A percentile compares a stretch with the other conserved stretches of the same genome.
Evolutionary conservation across 768 basidiomycete genomes (phyloP).

Genomic region (Astraeus odoratus): DNA sequence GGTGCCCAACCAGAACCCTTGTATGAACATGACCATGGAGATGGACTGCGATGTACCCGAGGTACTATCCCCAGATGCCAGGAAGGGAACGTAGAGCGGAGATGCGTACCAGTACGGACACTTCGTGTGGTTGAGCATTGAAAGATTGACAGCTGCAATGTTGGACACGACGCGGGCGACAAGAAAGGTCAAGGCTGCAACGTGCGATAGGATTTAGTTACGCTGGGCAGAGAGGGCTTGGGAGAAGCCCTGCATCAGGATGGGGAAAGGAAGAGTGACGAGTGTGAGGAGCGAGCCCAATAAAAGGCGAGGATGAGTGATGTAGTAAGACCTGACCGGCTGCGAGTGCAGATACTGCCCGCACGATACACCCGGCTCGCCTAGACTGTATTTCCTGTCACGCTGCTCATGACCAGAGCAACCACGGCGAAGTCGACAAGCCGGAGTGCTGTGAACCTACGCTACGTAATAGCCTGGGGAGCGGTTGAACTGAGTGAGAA

Average conservation of each 20-base stretch:
- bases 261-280: slow-evolving; percentile 85
- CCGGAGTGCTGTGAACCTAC: slow-evolving; percentile 59
- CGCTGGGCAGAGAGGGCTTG: slow-evolving; percentile 64
- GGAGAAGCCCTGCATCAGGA: slow-evolving; percentile 68
- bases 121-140: slow-evolving; percentile 63
- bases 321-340: slow-evolving; percentile 68
- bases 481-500: slow-evolving; percentile 42
- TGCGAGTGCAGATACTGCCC: slow-evolving; percentile 75
- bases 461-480: slow-evolving; percentile 36
- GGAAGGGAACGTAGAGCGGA: slow-evolving; percentile 46
- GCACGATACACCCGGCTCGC: slow-evolving; percentile 58
- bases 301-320: slow-evolving; percentile 78
- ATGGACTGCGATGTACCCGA: slow-evolving; percentile 69
- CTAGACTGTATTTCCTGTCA: slow-evolving; percentile 79
- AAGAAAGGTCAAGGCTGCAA: slow-evolving; percentile 73
- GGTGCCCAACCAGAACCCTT: slow-evolving; percentile 94
- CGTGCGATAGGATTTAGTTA: slow-evolving; percentile 60
- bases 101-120: slow-evolving; percentile 40
- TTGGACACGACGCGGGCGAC: slow-evolving; percentile 70
- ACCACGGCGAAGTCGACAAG: slow-evolving; percentile 61
- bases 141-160: slow-evolving; percentile 92
- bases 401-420: slow-evolving; percentile 63
- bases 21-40: slow-evolving; percentile 89
- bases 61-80: slow-evolving; percentile 70
- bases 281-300: slow-evolving; percentile 78